A percentile compares a stretch with the other conserved stretches of the same genome.
These are phyloP conservation scores for Pseudogymnoascus sp. DNA, from an alignment of 2,329 filamentous ascomycete species.

Conservation along the genomic window DNA sequence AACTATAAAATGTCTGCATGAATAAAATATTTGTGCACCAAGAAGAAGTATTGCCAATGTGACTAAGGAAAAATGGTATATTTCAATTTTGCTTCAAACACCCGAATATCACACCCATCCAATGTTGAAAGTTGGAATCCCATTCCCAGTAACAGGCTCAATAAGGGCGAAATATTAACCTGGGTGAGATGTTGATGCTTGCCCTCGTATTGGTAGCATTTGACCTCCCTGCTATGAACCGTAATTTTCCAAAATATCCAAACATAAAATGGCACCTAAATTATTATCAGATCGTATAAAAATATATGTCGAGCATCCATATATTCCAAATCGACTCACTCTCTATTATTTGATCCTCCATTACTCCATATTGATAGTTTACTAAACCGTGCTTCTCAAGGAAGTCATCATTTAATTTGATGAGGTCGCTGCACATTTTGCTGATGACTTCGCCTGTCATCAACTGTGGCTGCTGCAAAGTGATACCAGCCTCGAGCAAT, in stretches of 20 bases:
- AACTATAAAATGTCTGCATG: neutral
- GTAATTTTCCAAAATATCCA: neutral
- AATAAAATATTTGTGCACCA: neutral
- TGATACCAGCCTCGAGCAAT: constrained; percentile 49
- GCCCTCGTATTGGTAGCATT: neutral
- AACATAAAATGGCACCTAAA: neutral
- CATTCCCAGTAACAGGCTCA: neutral
- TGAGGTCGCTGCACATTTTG: constrained; percentile 72
- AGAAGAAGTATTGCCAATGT: neutral
- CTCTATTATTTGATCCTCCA: constrained; percentile 83
- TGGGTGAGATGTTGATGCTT: neutral
- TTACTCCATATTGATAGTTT: constrained; percentile 94
- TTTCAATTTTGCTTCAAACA: neutral
- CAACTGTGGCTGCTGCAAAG: constrained; percentile 49
- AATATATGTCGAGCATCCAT: neutral
- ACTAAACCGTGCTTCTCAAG: constrained; percentile 89
- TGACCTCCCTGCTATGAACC: neutral
- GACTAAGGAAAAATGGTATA: neutral
- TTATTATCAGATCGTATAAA: neutral
- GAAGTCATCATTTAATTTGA: constrained; percentile 66
- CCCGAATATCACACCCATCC: neutral
- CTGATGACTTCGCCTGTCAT: constrained; percentile 62
- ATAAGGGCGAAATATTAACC: neutral
- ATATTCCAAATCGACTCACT: constrained; percentile 45
- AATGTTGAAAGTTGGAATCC: neutral